Conservation (phyloP, 495 filamentous ascomycete genomes). For the Penicillium daleae region DNA sequence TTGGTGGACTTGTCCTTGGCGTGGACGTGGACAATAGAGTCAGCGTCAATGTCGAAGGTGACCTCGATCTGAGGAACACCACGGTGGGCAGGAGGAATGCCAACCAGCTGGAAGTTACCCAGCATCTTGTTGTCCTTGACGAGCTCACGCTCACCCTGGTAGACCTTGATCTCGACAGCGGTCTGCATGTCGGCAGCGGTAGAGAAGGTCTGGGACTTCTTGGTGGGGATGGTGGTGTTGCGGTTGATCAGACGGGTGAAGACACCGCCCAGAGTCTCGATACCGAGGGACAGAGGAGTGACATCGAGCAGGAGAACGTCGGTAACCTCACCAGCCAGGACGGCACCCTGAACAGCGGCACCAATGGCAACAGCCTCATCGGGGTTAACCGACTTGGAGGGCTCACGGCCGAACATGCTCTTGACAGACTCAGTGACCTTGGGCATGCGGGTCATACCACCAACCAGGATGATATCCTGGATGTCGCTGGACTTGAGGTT, state of each 20-base stretch:
- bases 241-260: slow-evolving; percentile 99
- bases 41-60: slow-evolving; percentile 98
- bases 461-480: slow-evolving; percentile 97
- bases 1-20: slow-evolving; percentile 99
- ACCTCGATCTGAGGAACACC: slow-evolving; percentile 98
- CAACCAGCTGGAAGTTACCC: slow-evolving; percentile 99
- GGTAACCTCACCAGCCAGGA: slow-evolving; percentile 95
- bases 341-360: slow-evolving; percentile 97
- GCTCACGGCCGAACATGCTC: slow-evolving; percentile 96
- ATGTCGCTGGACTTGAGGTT: slow-evolving; percentile 92
- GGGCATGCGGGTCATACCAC: slow-evolving; percentile 99
- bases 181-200: slow-evolving; percentile 99
- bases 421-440: slow-evolving; percentile 98
- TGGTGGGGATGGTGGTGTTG: slow-evolving; percentile 99
- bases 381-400: slow-evolving; percentile 98
- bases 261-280: slow-evolving; percentile 98
- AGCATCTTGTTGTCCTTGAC: slow-evolving; percentile 99
- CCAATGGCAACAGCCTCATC: slow-evolving; percentile 99
- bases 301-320: slow-evolving; percentile 96
- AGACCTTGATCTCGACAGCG: slow-evolving; percentile 99
- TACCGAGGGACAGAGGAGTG: slow-evolving; percentile 96
- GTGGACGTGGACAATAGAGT: slow-evolving; percentile 98
- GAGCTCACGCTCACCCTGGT: slow-evolving; percentile 99
- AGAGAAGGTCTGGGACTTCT: slow-evolving; percentile 99
- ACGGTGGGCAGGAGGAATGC: slow-evolving; percentile 95